These are phyloP conservation scores for Pseudohalonectria lignicola DNA, from an alignment of 2,329 filamentous ascomycete genomes.

Conservation along the genomic window DNA sequence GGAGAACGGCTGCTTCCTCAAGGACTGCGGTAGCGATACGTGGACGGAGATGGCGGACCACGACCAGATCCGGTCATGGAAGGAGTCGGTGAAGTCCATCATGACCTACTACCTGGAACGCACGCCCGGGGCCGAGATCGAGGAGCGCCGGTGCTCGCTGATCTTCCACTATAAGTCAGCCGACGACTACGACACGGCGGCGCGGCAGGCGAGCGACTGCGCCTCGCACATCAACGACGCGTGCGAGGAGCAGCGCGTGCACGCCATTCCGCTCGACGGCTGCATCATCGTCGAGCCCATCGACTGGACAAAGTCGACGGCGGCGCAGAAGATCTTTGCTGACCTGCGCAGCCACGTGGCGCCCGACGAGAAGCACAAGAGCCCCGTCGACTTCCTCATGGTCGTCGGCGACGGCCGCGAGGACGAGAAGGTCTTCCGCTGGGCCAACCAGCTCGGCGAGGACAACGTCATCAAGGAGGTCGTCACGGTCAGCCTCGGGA, in stretches of 20 bases:
- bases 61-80: constrained; percentile 64
- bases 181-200: constrained; percentile 64
- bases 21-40: constrained; percentile 51
- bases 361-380: constrained; percentile 18
- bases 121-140: constrained; percentile 76
- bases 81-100: constrained; percentile 70
- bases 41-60: constrained; percentile 75
- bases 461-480: constrained; percentile 54
- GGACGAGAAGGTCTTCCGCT: constrained; percentile 87
- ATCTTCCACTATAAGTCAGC: constrained; percentile 84
- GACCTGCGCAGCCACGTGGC: constrained; percentile 32
- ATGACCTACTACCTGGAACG: constrained; percentile 84
- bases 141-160: constrained; percentile 84
- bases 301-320: constrained; percentile 80
- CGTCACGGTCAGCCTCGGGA: constrained; percentile 77
- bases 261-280: constrained; percentile 70
- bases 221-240: constrained; percentile 93
- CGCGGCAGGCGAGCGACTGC: constrained; percentile 76
- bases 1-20: constrained; percentile 88
- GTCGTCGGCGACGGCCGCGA: constrained; percentile 86
- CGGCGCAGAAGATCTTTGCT: constrained; percentile 63
- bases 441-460: constrained; percentile 70
- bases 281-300: constrained; percentile 76
- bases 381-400: constrained; percentile 72
- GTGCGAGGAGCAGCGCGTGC: constrained; percentile 72